Conservation (phyloP, 352 stramenopile genomes). For the Phytophthora idaei region DNA sequence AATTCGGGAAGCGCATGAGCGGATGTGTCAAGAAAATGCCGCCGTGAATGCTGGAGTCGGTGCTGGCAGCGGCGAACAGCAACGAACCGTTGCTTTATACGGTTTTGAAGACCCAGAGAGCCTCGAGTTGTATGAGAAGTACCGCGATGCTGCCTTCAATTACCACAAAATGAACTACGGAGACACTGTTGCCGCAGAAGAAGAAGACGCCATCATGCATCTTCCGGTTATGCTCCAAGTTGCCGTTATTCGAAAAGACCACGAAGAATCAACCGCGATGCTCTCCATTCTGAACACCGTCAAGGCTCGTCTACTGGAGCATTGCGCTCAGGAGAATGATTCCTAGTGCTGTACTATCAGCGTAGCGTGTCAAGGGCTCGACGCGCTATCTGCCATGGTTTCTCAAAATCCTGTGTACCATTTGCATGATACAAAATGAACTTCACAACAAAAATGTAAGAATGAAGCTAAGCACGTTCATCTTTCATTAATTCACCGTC, state of each 20-base stretch:
- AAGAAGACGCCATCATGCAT: slow-evolving; percentile 91
- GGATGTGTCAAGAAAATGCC: slow-evolving; percentile 83
- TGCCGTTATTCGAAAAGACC: slow-evolving; percentile 66
- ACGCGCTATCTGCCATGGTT: neutral
- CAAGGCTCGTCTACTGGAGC: slow-evolving; percentile 65
- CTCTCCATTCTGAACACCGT: slow-evolving; percentile 77
- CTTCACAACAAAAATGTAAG: slow-evolving; percentile 14
- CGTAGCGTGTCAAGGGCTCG: neutral
- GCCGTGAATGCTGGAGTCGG: slow-evolving; percentile 76
- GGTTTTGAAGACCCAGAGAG: slow-evolving; percentile 82
- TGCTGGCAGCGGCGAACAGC: slow-evolving; percentile 63
- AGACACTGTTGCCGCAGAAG: slow-evolving; percentile 70
- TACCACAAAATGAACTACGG: slow-evolving; percentile 90
- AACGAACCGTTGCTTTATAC: slow-evolving; percentile 57
- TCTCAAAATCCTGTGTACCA: slow-evolving; percentile 13
- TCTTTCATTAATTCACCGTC: neutral
- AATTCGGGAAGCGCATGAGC: slow-evolving; percentile 81
- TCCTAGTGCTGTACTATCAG: slow-evolving; percentile 25
- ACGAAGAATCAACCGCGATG: slow-evolving; percentile 79
- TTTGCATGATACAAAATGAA: slow-evolving; percentile 16
- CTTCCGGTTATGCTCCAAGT: slow-evolving; percentile 89
- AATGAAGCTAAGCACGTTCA: neutral
- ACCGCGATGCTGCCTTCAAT: slow-evolving; percentile 78
- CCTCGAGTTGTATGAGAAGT: slow-evolving; percentile 85
- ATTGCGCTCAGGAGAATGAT: slow-evolving; percentile 62